Evolutionary conservation across 129 eudicot genomes (phyloP), one percentile per base, ranked within the genome.

Genomic region (Scalesia atractyloides): DNA sequence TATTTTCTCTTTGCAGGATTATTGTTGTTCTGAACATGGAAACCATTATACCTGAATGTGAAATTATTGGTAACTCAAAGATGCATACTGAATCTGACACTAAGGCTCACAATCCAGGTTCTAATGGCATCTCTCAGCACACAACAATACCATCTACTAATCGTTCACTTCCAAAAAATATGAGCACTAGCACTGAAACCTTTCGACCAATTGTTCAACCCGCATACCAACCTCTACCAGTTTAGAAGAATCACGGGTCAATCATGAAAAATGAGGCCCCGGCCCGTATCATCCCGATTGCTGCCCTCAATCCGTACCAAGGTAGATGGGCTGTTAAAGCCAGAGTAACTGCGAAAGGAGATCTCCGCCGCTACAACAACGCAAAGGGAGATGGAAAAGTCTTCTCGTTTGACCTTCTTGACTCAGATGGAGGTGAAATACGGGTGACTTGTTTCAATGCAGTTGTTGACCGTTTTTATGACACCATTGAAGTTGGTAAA

Each of bases 321-420:
- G 99, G 99, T 62, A 85, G 99, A 58, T 95, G 99, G 99, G 99
- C 97, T 70, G 78, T 95, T 64, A 95, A 90, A 81, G 99, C 99
- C 14, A 87, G 99, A 80, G 97, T 95, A 74, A 90, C 99, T 8
- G 91, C 97, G 41, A 95, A 95, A 85, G 96, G 97, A 34, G 94
- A 95, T 64, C 82, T 95, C 7, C 88, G 96, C 0, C 88, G 97
- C 15, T 95, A 88, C 80, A 95, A 95, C 80, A 95, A 95, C 68
- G 96, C 97, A 13, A 86, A 74, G 61, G 99, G 99, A 51, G 97
- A 95, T 70, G 97, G 99, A 43, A 90, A 90, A 81, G 99, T 95
- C 57, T 90, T 95, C 74, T 94, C 97, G 52, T 95, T 95, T 83
- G 99, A 95, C 69, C 94, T 95, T 24, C 97, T 95, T 26, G 99